Conservation (phyloP, 306 rosid species). For the Fagus crenata region DNA sequence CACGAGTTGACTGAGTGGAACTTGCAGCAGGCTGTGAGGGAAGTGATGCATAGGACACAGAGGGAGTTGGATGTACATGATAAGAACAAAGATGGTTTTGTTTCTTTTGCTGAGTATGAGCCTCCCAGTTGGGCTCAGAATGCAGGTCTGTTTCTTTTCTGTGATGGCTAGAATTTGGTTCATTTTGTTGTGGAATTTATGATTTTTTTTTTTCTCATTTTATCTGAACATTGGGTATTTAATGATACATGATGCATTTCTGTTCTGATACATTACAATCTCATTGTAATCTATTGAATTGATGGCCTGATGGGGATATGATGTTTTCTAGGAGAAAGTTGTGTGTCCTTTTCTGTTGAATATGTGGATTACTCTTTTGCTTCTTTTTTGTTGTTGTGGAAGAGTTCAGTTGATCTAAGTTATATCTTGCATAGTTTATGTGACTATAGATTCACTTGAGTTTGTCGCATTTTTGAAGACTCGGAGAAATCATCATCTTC, state of each 20-base stretch:
- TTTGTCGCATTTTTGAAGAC: no score
- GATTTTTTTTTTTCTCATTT: background rate
- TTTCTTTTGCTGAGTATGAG: conserved; percentile 85
- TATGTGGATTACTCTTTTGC: no score
- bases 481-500: no score
- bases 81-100: conserved; percentile 67
- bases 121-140: conserved; percentile 83
- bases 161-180: background rate
- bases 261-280: background rate
- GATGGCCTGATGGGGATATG: background rate
- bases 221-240: background rate
- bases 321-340: background rate
- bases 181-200: background rate
- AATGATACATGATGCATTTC: background rate
- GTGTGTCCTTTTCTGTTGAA: background rate
- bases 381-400: background rate
- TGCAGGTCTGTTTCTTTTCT: conserved; percentile 46
- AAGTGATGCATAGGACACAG: conserved; percentile 68
- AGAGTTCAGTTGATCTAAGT: background rate
- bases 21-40: conserved; percentile 61
- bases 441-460: background rate
- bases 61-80: conserved; percentile 91
- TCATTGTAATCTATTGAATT: background rate
- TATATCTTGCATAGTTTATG: background rate
- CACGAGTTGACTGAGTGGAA: conserved; percentile 86